Evolutionary conservation across 768 basidiomycete species (phyloP), one percentile per base, ranked within the genome.

Genomic region (Lactifluus piperatus): DNA sequence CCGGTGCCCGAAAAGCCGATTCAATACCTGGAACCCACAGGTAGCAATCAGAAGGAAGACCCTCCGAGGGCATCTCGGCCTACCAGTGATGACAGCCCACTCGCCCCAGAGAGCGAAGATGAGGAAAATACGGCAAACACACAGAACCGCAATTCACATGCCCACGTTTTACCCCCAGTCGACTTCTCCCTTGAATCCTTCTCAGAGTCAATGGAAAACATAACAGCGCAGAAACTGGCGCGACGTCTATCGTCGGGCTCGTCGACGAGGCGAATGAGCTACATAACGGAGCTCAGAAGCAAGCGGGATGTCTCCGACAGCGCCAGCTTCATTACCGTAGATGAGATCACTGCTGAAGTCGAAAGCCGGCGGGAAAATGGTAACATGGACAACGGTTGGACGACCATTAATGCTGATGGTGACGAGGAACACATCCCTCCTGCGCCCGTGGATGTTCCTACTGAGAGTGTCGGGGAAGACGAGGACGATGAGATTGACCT

Each of bases 311-410:
- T 81, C 39, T 89, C 88, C 0, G 93, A 95, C 67, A 91, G 92
- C 8, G 91, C 91, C 4, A 93, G 90, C 65, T 73, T 97, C 66
- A 79, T 97, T 72, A 99, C 95, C 0, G 91, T 99, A 24, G 95
- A 99, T 68, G 93, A 99, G 73, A 97, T 99, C 67, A 97, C 97
- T 0, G 94, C 92, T 10, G 89, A 95, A 67, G 89, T 99, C 8
- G 95, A 88, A 70, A 91, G 84, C 66, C 76, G 82, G 37, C 74
- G 81, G 58, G 81, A 78, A 54, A 83, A 80, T 65, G 78, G 75
- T 65, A 73, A 70, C 5, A 49, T 70, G 62, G 77, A 55, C 24
- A 81, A 90, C 46, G 90, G 86, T 36, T 91, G 88, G 83, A 88
- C 87, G 0, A 80, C 80, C 65, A 83, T 90, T 4, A 85, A 83